Evolutionary conservation across 495 filamentous ascomycete genomes (phyloP).

Genomic region (Coniosporium apollinis): DNA sequence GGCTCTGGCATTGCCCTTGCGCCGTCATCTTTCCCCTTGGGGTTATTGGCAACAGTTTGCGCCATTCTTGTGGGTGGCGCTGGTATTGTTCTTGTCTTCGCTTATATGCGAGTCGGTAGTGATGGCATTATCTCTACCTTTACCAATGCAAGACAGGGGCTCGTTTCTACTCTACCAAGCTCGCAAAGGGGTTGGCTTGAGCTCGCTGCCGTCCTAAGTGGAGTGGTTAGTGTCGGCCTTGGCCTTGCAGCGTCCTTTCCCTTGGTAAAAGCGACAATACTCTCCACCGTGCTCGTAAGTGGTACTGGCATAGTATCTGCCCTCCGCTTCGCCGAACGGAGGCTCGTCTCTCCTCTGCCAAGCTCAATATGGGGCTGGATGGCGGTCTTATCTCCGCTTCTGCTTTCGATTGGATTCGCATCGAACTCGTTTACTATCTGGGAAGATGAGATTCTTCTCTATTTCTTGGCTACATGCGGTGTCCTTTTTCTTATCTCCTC

Average conservation of each 20-base stretch:
- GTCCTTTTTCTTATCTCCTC: constrained; percentile 53
- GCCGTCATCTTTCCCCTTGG: too few species aligned
- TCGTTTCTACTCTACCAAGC: constrained; percentile 11
- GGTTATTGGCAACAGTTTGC: too few species aligned
- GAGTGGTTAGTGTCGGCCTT: too few species aligned
- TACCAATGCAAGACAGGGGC: too few species aligned
- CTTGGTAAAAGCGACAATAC: constrained; percentile 44
- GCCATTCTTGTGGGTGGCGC: too few species aligned
- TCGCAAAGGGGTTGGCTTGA: too few species aligned
- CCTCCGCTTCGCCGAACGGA: constrained; percentile 32
- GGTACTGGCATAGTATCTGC: constrained; percentile 43
- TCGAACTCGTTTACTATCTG: constrained; percentile 98
- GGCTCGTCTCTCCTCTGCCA: constrained; percentile 45
- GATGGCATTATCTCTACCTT: constrained; percentile 12
- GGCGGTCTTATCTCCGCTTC: constrained; percentile 58
- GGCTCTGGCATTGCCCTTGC: constrained; percentile 13
- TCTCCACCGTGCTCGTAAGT: too few species aligned
- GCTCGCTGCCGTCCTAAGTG: too few species aligned
- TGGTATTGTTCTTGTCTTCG: too few species aligned
- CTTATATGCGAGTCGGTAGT: too few species aligned
- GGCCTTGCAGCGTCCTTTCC: constrained; percentile 26
- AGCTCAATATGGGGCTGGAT: constrained; percentile 77
- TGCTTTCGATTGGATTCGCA: constrained; percentile 78
- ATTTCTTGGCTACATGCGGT: constrained; percentile 82
- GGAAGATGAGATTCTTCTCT: constrained; percentile 91